These are phyloP conservation scores for Fusarium xyrophilum DNA, from an alignment of 2,329 filamentous ascomycete genomes.

Conservation along the genomic window DNA sequence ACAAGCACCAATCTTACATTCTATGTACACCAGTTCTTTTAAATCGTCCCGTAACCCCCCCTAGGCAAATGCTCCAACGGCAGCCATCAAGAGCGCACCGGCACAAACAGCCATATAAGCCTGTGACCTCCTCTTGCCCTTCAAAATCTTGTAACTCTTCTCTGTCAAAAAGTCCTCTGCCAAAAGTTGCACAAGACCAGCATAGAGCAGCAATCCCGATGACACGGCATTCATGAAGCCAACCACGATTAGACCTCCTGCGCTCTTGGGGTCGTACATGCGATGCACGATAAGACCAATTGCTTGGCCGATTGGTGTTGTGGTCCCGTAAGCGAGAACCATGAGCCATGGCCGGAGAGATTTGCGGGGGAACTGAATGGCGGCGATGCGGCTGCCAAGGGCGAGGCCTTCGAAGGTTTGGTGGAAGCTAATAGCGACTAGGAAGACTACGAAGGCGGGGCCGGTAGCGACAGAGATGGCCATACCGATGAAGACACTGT, in stretches of 20 bases:
- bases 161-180: slow-evolving; percentile 84
- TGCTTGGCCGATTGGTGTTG: slow-evolving; percentile 83
- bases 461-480: slow-evolving; percentile 82
- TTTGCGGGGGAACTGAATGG: slow-evolving; percentile 76
- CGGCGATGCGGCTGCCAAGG: slow-evolving; percentile 82
- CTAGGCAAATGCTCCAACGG: slow-evolving; percentile 75
- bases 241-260: slow-evolving; percentile 79
- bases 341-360: slow-evolving; percentile 83
- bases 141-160: slow-evolving; percentile 73
- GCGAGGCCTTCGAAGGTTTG: slow-evolving; percentile 90
- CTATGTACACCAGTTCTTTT: slow-evolving; percentile 25
- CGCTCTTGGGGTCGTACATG: slow-evolving; percentile 79
- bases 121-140: slow-evolving; percentile 65
- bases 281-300: slow-evolving; percentile 80
- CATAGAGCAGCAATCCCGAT: slow-evolving; percentile 80
- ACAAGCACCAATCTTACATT: slow-evolving; percentile 13
- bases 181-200: slow-evolving; percentile 81
- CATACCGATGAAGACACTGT: slow-evolving; percentile 88
- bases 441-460: slow-evolving; percentile 78
- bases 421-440: slow-evolving; percentile 83
- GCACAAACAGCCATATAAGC: slow-evolving; percentile 69
- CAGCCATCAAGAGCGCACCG: slow-evolving; percentile 72
- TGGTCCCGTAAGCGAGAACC: slow-evolving; percentile 77
- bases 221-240: slow-evolving; percentile 89
- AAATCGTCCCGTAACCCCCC: not conserved